phyloP scores from a whole-genome alignment of 306 rosid genomes.

The Prunus salicina region DNA sequence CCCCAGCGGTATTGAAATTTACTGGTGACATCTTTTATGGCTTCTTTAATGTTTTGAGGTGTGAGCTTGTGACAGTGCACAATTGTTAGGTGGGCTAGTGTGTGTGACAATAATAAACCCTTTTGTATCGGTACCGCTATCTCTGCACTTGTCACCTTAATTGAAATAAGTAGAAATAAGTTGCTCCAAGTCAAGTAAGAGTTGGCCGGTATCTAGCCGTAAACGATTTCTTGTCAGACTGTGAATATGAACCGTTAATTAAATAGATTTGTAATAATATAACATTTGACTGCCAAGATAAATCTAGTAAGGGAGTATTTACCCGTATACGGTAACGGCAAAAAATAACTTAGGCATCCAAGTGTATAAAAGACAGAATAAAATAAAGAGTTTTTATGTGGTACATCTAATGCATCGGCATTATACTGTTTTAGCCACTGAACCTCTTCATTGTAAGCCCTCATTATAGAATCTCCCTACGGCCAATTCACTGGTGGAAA shows the following conservation, averaged over 20 bases:
- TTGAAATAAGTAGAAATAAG: background rate
- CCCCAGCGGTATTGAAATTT: background rate
- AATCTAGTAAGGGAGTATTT: too few relatives aligned
- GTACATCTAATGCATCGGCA: too few relatives aligned
- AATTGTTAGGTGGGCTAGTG: background rate
- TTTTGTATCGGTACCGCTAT: background rate
- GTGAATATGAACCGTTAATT: background rate
- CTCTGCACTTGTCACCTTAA: background rate
- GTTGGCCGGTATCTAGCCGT: background rate
- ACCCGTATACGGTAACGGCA: too few relatives aligned
- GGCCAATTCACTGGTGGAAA: background rate
- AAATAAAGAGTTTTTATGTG: too few relatives aligned
- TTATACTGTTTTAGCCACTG: too few relatives aligned
- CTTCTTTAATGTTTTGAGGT: background rate
- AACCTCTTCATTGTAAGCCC: too few relatives aligned
- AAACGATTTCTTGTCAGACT: background rate
- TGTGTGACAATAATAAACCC: background rate
- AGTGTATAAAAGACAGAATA: too few relatives aligned
- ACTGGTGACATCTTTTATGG: conserved; percentile 14
- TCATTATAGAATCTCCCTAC: too few relatives aligned
- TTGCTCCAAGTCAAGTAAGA: background rate
- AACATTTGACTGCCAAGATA: too few relatives aligned
- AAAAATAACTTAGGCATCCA: too few relatives aligned
- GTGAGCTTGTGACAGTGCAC: background rate
- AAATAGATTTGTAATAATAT: background rate